Base-by-base conservation (phyloP, 495 filamentous ascomycete species). In the Durotheca rogersii region DNA sequence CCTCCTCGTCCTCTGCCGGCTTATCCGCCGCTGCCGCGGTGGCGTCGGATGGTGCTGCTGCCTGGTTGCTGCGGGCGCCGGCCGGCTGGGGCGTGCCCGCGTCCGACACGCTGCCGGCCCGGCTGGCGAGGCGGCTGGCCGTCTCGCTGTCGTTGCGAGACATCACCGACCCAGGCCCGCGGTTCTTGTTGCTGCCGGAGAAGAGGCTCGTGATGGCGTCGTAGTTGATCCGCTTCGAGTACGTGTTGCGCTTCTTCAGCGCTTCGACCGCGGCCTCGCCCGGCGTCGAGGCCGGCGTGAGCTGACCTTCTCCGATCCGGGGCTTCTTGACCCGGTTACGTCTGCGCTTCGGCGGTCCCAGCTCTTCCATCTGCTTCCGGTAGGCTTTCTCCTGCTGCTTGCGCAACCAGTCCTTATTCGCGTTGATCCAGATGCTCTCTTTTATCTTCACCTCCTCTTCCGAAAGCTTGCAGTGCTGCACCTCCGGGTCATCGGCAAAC, bases 331-430 rank as follows among this genome's bases (percentile, higher is more conserved):
- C 67, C 11, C 72, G 69, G 25, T 72, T 73, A 29, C 79, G 73
- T 38, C 60, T 74, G 20, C 66, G 66, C 53, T 81, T 80, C 4
- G 72, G 66, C 25, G 77, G 74, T 16, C 64, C 72, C 43, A 77
- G 77, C 21, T 76, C 75, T 3, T 78, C 74, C 45, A 89, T 67
- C 44, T 84, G 81, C 43, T 81, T 74, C 23, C 84, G 79, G 27
- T 89, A 80, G 3, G 78, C 73, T 67, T 90, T 92, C 37, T 83
- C 80, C 64, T 95, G 88, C 65, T 90, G 81, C 16, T 81, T 77
- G 4, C 91, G 86, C 29, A 98, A 75, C 70, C 88, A 98, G 42
- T 92, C 88, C 60, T 89, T 86, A 68, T 97, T 96, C 56, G 88
- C 82, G 50, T 90, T 87, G n/a, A 90, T 79, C 93, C 93, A 98